Percentiles rank a stretch among this genome's conserved stretches.
These are phyloP conservation scores for Ophiocordyceps sinensis DNA, from an alignment of 2,329 filamentous ascomycete genomes.

Conservation along the genomic window DNA sequence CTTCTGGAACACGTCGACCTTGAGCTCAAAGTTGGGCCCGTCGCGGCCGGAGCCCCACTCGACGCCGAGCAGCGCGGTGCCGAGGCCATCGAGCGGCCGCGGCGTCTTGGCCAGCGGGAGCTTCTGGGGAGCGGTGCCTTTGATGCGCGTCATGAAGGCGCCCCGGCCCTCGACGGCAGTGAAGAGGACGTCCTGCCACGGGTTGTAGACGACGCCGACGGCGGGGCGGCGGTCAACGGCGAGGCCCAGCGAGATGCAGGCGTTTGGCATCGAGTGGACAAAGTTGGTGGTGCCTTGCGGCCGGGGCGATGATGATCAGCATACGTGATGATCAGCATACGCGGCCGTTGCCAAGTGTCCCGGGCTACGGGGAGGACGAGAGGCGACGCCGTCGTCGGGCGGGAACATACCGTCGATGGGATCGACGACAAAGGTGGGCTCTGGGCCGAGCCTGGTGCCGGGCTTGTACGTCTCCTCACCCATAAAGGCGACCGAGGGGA, in stretches of 20 bases:
- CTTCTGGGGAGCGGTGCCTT: constrained; percentile 19
- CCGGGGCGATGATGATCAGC: not conserved
- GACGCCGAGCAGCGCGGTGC: constrained; percentile 48
- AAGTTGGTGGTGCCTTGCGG: constrained; percentile 55
- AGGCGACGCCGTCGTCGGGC: not conserved
- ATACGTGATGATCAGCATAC: too few relatives aligned
- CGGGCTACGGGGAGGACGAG: not conserved
- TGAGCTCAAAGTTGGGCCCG: constrained; percentile 57
- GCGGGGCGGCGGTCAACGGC: constrained; percentile 45
- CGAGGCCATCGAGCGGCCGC: constrained; percentile 44
- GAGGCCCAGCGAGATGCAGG: constrained; percentile 65
- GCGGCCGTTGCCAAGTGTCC: not conserved
- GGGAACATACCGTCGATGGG: constrained; percentile 52
- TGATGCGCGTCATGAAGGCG: constrained; percentile 39
- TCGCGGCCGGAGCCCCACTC: constrained; percentile 61
- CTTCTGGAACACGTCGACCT: constrained; percentile 49
- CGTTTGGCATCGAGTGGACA: constrained; percentile 59
- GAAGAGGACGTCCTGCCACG: constrained; percentile 56
- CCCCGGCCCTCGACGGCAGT: constrained; percentile 55
- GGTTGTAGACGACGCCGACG: constrained; percentile 70
- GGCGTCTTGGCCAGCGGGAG: constrained; percentile 31
- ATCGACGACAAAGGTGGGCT: constrained; percentile 68
- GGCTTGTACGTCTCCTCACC: constrained; percentile 66
- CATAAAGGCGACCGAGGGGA: constrained; percentile 49
- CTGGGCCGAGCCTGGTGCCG: constrained; percentile 44